Evolutionary conservation across 495 filamentous ascomycete genomes (phyloP).

Genomic region (Neurospora sp.): DNA sequence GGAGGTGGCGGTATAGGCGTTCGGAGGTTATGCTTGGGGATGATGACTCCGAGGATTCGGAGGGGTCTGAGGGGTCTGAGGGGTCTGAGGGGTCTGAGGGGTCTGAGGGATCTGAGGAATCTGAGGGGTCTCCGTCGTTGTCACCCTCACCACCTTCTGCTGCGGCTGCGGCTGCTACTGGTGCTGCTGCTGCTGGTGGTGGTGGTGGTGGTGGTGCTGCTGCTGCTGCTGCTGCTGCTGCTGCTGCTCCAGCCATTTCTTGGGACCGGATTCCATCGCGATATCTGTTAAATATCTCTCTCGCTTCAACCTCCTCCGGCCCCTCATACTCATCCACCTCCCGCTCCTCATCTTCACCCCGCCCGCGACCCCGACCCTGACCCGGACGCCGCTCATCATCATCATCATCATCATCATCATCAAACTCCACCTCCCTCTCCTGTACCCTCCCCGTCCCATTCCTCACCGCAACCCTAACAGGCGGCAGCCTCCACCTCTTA

Average conservation of each 20-base stretch:
- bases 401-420: background rate
- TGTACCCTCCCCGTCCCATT: background rate
- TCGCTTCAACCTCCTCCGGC: no score
- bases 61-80: background rate
- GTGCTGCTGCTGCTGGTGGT: background rate
- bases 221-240: background rate
- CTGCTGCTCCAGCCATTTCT: background rate
- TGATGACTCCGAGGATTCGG: background rate
- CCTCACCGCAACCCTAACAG: background rate
- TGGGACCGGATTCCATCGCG: no score
- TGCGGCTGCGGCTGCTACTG: background rate
- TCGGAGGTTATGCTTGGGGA: background rate
- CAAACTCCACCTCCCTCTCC: background rate
- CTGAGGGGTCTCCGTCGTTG: background rate
- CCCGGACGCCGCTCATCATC: background rate
- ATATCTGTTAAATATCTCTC: no score
- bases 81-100: background rate
- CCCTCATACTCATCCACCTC: background rate
- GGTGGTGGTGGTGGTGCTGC: background rate
- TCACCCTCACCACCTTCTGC: background rate
- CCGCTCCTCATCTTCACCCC: background rate
- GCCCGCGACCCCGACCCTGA: background rate
- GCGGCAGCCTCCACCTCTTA: background rate
- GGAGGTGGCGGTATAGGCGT: background rate
- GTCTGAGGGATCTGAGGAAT: background rate